Percentiles rank a stretch among this genome's conserved stretches.
These are phyloP conservation scores for Volvox carteri DNA, from an alignment of 163 green algal genomes.

Conservation along the genomic window DNA sequence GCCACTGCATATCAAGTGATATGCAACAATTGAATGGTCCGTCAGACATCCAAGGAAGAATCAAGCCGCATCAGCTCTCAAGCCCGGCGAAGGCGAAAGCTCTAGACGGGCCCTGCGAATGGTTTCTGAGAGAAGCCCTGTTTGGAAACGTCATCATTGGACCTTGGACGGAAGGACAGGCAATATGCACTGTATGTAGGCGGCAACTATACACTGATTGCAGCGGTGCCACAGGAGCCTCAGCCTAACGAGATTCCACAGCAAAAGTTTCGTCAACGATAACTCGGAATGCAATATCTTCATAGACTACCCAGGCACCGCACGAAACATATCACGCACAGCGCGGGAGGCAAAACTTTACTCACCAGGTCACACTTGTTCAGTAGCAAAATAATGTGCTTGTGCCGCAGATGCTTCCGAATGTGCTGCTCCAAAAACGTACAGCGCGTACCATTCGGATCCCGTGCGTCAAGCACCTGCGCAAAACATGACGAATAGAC, in stretches of 20 bases:
- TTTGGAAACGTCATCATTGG: slow-evolving; percentile 64
- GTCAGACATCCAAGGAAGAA: slow-evolving; percentile 84
- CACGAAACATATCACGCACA: background rate
- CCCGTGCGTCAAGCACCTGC: slow-evolving; percentile 97
- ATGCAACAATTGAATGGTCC: slow-evolving; percentile 20
- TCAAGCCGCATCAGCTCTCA: slow-evolving; percentile 78
- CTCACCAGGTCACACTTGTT: slow-evolving; percentile 99
- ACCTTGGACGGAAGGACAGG: background rate
- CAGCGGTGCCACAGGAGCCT: slow-evolving; percentile 33
- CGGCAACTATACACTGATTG: background rate
- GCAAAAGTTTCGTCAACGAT: slow-evolving; percentile 50
- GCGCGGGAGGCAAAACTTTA: too few species aligned
- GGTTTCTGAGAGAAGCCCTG: slow-evolving; percentile 74
- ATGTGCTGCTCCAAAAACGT: slow-evolving; percentile 95
- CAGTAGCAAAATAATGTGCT: slow-evolving; percentile 96
- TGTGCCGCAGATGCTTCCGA: slow-evolving; percentile 90
- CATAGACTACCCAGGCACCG: background rate
- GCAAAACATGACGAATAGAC: slow-evolving; percentile 33
- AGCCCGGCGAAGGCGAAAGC: slow-evolving; percentile 78
- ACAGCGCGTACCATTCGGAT: slow-evolving; percentile 96
- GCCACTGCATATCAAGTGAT: background rate
- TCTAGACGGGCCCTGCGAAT: slow-evolving; percentile 83
- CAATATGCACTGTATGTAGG: too few species aligned
- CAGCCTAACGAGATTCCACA: slow-evolving; percentile 82
- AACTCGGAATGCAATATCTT: slow-evolving; percentile 24